Conservation (phyloP, 805 yeast species). For the Starmerella stellata region DNA sequence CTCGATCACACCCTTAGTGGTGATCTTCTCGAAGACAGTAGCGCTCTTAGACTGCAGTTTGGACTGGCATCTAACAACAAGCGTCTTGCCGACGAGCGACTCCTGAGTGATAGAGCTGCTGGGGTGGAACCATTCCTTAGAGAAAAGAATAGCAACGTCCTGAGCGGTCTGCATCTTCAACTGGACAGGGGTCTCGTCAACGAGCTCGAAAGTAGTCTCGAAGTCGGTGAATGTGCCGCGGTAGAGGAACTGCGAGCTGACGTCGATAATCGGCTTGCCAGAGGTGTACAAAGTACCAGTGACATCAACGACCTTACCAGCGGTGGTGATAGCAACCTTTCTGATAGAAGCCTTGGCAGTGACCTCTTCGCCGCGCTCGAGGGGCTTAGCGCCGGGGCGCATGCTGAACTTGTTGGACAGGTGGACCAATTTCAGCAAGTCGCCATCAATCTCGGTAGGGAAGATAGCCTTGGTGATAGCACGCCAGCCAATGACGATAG, state of each 20-base stretch:
- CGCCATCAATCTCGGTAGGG: slow-evolving; percentile 94
- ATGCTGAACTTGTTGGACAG: slow-evolving; percentile 85
- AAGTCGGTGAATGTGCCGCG: slow-evolving; percentile 80
- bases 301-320: slow-evolving; percentile 92
- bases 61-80: slow-evolving; percentile 80
- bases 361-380: slow-evolving; percentile 74
- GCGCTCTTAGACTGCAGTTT: slow-evolving; percentile 64
- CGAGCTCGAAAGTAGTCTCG: slow-evolving; percentile 80
- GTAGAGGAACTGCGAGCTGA: slow-evolving; percentile 86
- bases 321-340: slow-evolving; percentile 75
- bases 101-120: slow-evolving; percentile 34
- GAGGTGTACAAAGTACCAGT: slow-evolving; percentile 62
- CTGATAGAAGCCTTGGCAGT: slow-evolving; percentile 66
- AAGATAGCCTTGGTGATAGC: slow-evolving; percentile 95
- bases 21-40: slow-evolving; percentile 56
- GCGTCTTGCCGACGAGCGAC: slow-evolving; percentile 57
- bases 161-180: slow-evolving; percentile 52
- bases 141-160: slow-evolving; percentile 80
- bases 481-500: slow-evolving; percentile 96
- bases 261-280: slow-evolving; percentile 74
- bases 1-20: slow-evolving; percentile 67
- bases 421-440: slow-evolving; percentile 81
- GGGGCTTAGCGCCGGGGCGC: slow-evolving; percentile 79
- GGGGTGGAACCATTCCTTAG: slow-evolving; percentile 96
- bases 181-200: slow-evolving; percentile 72